Evolutionary conservation across 108 stramenopile species (phyloP).

Genomic region (Mayamaea pseudoterrestris): DNA sequence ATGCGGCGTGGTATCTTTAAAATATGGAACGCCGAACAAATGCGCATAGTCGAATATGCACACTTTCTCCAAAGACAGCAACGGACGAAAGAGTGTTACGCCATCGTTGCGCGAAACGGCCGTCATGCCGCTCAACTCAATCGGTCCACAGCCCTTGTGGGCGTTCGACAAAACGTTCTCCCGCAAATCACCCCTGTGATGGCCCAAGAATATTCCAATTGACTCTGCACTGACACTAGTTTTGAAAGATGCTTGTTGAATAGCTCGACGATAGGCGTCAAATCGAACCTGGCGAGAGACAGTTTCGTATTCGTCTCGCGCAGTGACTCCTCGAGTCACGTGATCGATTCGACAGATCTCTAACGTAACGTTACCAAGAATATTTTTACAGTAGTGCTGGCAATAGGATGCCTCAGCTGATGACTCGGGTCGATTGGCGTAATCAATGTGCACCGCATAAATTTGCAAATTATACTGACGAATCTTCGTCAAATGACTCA

Average conservation of each 20-base stretch:
- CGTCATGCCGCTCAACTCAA: conserved; percentile 85
- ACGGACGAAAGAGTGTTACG: conserved; percentile 79
- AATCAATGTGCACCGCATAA: conserved; percentile 86
- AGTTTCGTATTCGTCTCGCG: conserved; percentile 89
- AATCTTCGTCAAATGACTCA: conserved; percentile 42
- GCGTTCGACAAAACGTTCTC: conserved; percentile 96
- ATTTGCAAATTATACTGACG: conserved; percentile 33
- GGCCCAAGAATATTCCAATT: conserved; percentile 88
- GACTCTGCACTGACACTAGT: conserved; percentile 1
- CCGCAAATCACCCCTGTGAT: conserved; percentile 93
- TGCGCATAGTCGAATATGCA: conserved; percentile 86
- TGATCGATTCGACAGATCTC: conserved; percentile 65
- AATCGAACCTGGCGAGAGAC: conserved; percentile 80
- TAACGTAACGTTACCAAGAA: conserved; percentile 42
- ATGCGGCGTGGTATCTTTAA: conserved; percentile 81
- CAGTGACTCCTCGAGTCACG: conserved; percentile 86
- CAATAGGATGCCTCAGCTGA: conserved; percentile 82
- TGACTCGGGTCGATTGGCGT: conserved; percentile 93
- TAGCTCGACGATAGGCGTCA: conserved; percentile 57
- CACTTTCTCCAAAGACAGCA: conserved; percentile 68
- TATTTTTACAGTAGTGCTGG: conserved; percentile 47
- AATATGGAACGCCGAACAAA: conserved; percentile 77
- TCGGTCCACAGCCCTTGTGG: conserved; percentile 81
- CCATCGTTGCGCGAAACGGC: conserved; percentile 75
- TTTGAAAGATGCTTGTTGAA: conserved; percentile 5